Evolutionary conservation across 176 grass and related monocot species (phyloP), one percentile per base, ranked within the genome.

Genomic region (Oryza officinalis): DNA sequence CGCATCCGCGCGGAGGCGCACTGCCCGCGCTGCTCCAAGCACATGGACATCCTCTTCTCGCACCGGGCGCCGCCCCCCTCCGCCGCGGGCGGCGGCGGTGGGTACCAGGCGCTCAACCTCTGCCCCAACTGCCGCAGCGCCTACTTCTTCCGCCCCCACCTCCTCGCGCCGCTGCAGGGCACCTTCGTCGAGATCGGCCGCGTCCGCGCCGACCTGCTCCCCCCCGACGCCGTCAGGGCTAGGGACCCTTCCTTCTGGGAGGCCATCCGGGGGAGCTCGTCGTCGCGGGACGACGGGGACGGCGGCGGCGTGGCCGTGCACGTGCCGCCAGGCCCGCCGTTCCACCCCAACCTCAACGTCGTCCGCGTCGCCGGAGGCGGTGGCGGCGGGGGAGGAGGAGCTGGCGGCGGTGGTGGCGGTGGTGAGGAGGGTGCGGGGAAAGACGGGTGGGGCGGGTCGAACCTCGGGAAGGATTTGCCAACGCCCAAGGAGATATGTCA

Each of bases 101-200:
- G 93, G 4, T 99, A 99, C 75, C 96, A 99, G 87, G 91, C 96
- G 31, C 82, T 99, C 59, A 99, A 99, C 75, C 71, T 99, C 40
- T 99, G 96, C 85, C 96, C 96, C 57, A 99, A 91, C 86, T 99
- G 96, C 87, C 93, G 91, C 75, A 96, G 86, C 63, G 91, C 93
- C 44, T 99, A 96, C 84, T 99, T 95, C 89, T 99, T 99, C 86
- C 88, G 74, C 72, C 93, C 96, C 10, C 86, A 96, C 80, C 75
- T 76, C 40, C 90, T 96, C 70, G 86, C 82, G 63, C 96, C 93
- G 32, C 90, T 99, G 0, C 93, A 99, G 79, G 96, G 96, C 38
- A 99, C 96, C 74, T 99, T 99, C 65, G 89, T 99, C 8, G 96
- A 99, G 92, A 99, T 99, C 92, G 96, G 96, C 77, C 93, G 91